phyloP scores from a whole-genome alignment of 2,329 filamentous ascomycete species.

The Dothistroma septosporum region DNA sequence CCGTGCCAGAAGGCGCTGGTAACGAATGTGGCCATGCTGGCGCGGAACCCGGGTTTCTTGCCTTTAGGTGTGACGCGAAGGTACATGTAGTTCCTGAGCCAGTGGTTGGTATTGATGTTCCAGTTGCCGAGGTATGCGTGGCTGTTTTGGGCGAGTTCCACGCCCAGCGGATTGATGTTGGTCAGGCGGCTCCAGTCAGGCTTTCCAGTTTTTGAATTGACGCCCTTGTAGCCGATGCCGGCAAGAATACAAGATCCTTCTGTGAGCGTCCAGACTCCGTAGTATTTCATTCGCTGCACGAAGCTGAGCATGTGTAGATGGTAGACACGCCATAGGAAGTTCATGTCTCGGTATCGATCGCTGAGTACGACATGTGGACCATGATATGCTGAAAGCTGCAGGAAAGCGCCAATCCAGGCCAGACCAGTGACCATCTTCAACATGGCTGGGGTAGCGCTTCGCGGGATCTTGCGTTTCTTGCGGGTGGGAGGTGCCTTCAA shows the following conservation, averaged over 20 bases:
- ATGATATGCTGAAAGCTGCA: slow-evolving; percentile 68
- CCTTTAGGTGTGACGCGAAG: slow-evolving; percentile 90
- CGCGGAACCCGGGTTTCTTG: slow-evolving; percentile 93
- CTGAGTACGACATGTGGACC: slow-evolving; percentile 59
- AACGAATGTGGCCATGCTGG: slow-evolving; percentile 86
- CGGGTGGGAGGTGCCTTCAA: slow-evolving; percentile 79
- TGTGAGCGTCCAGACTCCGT: slow-evolving; percentile 89
- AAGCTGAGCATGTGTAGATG: slow-evolving; percentile 80
- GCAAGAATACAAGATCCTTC: slow-evolving; percentile 93
- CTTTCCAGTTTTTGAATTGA: slow-evolving; percentile 78
- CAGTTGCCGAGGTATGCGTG: slow-evolving; percentile 84
- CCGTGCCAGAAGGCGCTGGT: slow-evolving; percentile 98
- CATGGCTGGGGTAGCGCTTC: slow-evolving; percentile 79
- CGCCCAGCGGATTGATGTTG: slow-evolving; percentile 80
- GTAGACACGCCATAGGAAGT: slow-evolving; percentile 69
- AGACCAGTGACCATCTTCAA: slow-evolving; percentile 71
- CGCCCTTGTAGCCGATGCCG: slow-evolving; percentile 88
- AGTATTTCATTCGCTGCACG: slow-evolving; percentile 84
- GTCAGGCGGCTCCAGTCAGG: slow-evolving; percentile 85
- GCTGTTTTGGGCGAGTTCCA: slow-evolving; percentile 91
- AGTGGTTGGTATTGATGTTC: slow-evolving; percentile 99
- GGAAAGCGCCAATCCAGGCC: slow-evolving; percentile 72
- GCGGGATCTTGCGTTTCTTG: slow-evolving; percentile 86
- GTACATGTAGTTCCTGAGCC: slow-evolving; percentile 94
- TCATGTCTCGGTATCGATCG: slow-evolving; percentile 63